Evolutionary conservation across 108 stramenopile species (phyloP), one percentile per base, ranked within the genome.

Genomic region (Nitzschia sp.): DNA sequence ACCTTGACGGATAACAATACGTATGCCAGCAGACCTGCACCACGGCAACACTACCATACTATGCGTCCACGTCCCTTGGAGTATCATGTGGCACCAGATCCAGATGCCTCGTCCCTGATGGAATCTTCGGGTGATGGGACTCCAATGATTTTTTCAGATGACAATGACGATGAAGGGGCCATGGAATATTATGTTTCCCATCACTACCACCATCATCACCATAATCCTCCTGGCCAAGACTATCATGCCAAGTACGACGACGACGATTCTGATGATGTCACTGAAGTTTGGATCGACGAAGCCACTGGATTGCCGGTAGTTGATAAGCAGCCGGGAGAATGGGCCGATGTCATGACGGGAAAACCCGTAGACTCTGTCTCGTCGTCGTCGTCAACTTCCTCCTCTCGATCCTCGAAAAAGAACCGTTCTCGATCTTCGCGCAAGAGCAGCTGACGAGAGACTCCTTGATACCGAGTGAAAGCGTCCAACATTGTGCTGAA

Each of bases 271-370:
- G 61, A 62, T 62, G 61, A 62, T 18, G 46, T 62, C 21, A 45
- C 61, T 13, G 71, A 72, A 46, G 45, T 72, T 58, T 72, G 71
- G 71, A 62, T 72, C 32, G 71, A 72, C 26, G 71, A 38, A 31
- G 71, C 34, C 6, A 72, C 71, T n/a, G 71, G 71, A 2, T n/a
- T 53, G 18, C 54, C 55, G 42, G 24, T 51, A 24, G 9, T 23
- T 13, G 55, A 64, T 19, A 31, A 38, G 33, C 13, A 64, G 8
- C 18, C 32, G 0, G 63, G 71, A 24, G 53, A 48, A 8, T 72
- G 71, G 71, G 36, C 62, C 27, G 71, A 72, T 64, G 54, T 55
- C 26, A 49, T 46, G 26, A 72, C 71, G 9, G 63, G 71, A 32
- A 3, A 47, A 32, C 71, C 31, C 8, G 63, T 33, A 3, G 30